Percentiles rank a stretch among this genome's conserved stretches.
Evolutionary conservation across 306 rosid species (phyloP).

Genomic region (Medicago lupulina): DNA sequence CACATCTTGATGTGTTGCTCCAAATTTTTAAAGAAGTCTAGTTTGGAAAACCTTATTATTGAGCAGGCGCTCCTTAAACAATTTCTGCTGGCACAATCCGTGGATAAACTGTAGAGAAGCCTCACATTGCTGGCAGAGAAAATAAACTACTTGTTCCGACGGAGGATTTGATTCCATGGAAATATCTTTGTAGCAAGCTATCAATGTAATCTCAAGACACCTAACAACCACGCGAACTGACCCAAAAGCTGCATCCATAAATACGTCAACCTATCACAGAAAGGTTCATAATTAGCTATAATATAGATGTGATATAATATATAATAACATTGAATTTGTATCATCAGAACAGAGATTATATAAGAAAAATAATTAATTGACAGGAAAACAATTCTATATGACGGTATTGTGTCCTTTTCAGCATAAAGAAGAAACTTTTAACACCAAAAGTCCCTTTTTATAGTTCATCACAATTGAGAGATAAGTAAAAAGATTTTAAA

Average conservation of each 20-base stretch:
- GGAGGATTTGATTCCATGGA: constrained; percentile 50
- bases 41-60: constrained; percentile 78
- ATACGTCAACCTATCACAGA: constrained; percentile 78
- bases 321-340: constrained; percentile 31
- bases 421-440: constrained; percentile 27
- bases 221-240: constrained; percentile 71
- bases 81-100: constrained; percentile 80
- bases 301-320: constrained; percentile 30
- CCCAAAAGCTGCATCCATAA: constrained; percentile 95
- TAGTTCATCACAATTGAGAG: constrained; percentile 19
- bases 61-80: constrained; percentile 84
- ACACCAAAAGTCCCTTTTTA: constrained; percentile 11
- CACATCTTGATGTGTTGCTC: constrained; percentile 17
- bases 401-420: constrained; percentile 2
- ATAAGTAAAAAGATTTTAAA: constrained; percentile 19
- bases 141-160: constrained; percentile 69
- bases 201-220: constrained; percentile 65
- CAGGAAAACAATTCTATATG: constrained; percentile 41
- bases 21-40: constrained; percentile 35
- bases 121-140: constrained; percentile 92
- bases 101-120: constrained; percentile 97
- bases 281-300: constrained; percentile 47
- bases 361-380: constrained; percentile 1
- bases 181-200: constrained; percentile 50
- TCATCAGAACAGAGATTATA: background rate